These are phyloP conservation scores for Nemania sp. DNA, from an alignment of 2,329 filamentous ascomycete species.

Conservation along the genomic window DNA sequence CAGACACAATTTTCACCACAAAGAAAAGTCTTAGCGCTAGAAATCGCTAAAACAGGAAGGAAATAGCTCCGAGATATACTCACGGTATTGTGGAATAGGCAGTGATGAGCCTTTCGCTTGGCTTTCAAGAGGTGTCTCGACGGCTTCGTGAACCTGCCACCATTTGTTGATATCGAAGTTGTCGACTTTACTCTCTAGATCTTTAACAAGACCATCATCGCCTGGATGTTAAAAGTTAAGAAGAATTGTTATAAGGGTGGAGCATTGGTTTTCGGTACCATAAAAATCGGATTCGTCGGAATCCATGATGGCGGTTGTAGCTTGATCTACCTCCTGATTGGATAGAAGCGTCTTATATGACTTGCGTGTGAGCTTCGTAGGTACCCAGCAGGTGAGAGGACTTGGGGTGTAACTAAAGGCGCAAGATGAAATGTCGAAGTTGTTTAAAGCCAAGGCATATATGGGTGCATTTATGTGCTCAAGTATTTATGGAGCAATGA, in stretches of 20 bases:
- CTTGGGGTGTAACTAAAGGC: not conserved
- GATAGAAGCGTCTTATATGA: not conserved
- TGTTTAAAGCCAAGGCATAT: not conserved
- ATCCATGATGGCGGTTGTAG: conserved; percentile 51
- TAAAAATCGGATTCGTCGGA: conserved; percentile 69
- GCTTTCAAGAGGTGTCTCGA: conserved; percentile 41
- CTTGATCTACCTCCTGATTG: conserved; percentile 1
- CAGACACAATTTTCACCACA: no score
- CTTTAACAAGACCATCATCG: conserved; percentile 61
- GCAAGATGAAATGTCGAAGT: not conserved
- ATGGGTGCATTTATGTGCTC: no score
- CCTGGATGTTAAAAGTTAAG: conserved; percentile 57
- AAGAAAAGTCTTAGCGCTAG: no score
- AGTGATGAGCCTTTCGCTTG: conserved; percentile 34
- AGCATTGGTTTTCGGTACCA: conserved; percentile 53
- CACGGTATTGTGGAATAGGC: conserved; percentile 53
- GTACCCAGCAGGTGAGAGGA: not conserved
- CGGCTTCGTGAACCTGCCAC: conserved; percentile 54
- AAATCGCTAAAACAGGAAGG: no score
- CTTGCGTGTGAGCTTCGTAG: not conserved
- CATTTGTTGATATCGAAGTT: conserved; percentile 64
- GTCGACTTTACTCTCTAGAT: conserved; percentile 63
- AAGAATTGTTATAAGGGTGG: not conserved
- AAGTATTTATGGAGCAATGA: no score
- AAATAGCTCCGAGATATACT: no score